Conservation (phyloP, 495 filamentous ascomycete species). For the Trichoderma virens region DNA sequence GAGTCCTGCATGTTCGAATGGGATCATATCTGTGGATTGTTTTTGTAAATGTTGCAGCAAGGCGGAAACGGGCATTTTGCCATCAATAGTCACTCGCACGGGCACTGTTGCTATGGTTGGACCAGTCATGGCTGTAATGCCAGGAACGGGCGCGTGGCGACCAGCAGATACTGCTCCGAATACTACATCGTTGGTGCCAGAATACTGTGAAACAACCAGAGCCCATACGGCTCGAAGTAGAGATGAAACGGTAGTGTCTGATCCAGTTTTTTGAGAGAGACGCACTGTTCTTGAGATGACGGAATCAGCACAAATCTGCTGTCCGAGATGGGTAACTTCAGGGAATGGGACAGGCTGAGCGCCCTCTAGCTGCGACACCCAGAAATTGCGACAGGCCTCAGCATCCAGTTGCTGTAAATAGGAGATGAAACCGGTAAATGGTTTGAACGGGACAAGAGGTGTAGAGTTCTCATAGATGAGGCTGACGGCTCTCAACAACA, state of each 20-base stretch:
- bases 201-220: not conserved
- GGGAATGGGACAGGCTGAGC: not conserved
- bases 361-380: not conserved
- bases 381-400: not conserved
- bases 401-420: not conserved
- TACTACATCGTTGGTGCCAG: not conserved
- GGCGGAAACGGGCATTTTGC: not conserved
- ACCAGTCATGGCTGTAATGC: not conserved
- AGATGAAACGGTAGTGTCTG: conserved; percentile 17
- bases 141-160: conserved; percentile 18
- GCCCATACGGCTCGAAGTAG: not conserved
- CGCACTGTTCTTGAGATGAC: not conserved
- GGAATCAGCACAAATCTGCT: no score
- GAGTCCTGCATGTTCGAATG: not conserved
- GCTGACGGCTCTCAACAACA: conserved; percentile 45
- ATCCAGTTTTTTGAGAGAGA: not conserved
- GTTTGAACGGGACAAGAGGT: not conserved
- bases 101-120: not conserved
- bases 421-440: not conserved
- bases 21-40: not conserved
- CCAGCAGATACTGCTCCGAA: not conserved
- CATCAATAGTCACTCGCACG: not conserved
- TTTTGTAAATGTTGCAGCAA: not conserved
- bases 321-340: not conserved
- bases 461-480: conserved; percentile 12